Base-by-base conservation (phyloP, 2,329 filamentous ascomycete genomes). In the Verticillium tricorpus region DNA sequence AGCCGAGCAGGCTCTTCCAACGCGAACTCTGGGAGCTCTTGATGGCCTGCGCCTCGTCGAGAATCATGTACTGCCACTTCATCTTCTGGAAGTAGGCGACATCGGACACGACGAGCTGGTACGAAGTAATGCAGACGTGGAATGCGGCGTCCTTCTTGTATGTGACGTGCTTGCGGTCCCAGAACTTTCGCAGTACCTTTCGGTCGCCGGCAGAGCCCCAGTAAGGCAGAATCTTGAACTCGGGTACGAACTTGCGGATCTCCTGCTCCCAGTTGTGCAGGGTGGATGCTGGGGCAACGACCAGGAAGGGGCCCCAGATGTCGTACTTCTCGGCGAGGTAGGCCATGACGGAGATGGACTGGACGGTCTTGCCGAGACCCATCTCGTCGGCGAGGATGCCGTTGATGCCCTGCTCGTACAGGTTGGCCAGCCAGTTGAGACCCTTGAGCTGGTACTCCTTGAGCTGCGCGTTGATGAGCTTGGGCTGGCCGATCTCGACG, bases 211-310 rank as follows among this genome's bases (percentile, higher is more conserved):
- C 93, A 61, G 89, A 95, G 68, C 95, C 95, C 95, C 95, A 99
- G 80, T 99, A 99, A 2, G 95, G 95, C 39, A 99, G 81, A 34
- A 97, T 93, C 77, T 98, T 98, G 75, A 99, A 88, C 62, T 92
- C 87, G 1, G 95, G 95, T 2, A 99, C 93, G 74, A 99, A 99
- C 74, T 87, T 93, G 64, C 91, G 86, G 67, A 99, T 97, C 80
- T 99, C 95, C 75, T 99, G 95, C 76, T 99, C 93, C 95, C 95
- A 99, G 73, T 99, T 99, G 87, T 99, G 94, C 62, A 99, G 81
- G 1, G 95, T 99, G 0, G 93, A 97, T 0, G 95, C 93, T 0
- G 95, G 95, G 0, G 95, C 95, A 65, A 99, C 96, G 67, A 99
- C 95, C 57, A 99, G 78, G 80, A 97, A 98, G 0, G 95, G 95